Base-by-base conservation (phyloP, 83 land plant genomes). In the Larix sibirica region DNA sequence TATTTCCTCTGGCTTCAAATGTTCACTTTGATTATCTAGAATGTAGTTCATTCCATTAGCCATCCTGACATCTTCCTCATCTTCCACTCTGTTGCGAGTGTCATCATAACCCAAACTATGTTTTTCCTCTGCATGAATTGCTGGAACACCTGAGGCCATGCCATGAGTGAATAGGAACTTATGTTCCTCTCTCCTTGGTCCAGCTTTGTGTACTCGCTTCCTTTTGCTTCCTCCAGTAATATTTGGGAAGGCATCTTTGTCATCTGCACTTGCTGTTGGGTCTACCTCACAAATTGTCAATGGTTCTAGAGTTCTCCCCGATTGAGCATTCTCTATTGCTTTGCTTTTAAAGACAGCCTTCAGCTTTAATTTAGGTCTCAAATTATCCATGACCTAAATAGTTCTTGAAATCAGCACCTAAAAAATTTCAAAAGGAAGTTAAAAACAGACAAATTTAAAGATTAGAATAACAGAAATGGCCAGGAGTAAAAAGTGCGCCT, bases 311-410 rank as follows among this genome's bases (percentile, higher is more conserved):
- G 54, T 44, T 42, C 8, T 38, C 54, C 20, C 56, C n/a, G 6
- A 44, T 44, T 44, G 77, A 42, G 4, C 26, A 21, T 40, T 74
- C 26, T 74, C 77, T 10, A 21, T 21, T 7, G 77, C 24, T 44
- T 44, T 74, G 24, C 56, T 74, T 44, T 74, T 74, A 38, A 74
- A 42, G 24, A 74, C 58, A 8, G 47, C 56, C 56, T 74, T 74
- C 56, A 74, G 26, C 77, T 74, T 74, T 74, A 74, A 42, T 74
- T 74, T 74, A 74, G 77, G 56, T 44, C 56, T 74, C 56, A 44
- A 44, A 38, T 74, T 74, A 56, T 74, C 77, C 77, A 74, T 74
- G 77, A 44, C 77, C 77, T 74, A 13, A 54, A 13, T 13, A 13
- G 17, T 54, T 54, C 16, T 54, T 54, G 16, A 54, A 54, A 54